Conservation (phyloP, 1,284 basidiomycete genomes). For the Puccinia hordei region DNA sequence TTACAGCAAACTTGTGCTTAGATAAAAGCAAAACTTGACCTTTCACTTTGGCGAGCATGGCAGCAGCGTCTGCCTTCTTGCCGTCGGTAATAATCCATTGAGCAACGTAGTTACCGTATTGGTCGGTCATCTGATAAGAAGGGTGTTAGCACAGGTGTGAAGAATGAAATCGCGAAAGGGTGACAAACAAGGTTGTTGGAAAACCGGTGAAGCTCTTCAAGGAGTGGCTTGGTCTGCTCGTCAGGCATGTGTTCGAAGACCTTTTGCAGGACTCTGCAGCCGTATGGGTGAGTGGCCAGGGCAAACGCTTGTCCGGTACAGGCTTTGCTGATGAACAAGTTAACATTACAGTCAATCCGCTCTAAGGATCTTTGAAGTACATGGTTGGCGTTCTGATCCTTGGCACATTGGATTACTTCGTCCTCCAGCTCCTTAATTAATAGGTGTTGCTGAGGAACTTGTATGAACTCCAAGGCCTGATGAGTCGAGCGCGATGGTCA, state of each 20-base stretch:
- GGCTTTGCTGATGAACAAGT: constrained; percentile 70
- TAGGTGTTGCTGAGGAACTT: constrained; percentile 72
- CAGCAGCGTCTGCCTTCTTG: constrained; percentile 68
- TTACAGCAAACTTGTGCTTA: constrained; percentile 50
- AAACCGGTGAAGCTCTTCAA: constrained; percentile 81
- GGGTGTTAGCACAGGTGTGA: not conserved
- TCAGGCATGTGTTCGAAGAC: constrained; percentile 79
- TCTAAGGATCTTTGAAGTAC: constrained; percentile 86
- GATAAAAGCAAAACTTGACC: constrained; percentile 72
- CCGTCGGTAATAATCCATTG: constrained; percentile 90
- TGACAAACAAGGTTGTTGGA: constrained; percentile 64
- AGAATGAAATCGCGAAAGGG: no score
- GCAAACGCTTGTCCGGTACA: constrained; percentile 83
- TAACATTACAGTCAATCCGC: constrained; percentile 73
- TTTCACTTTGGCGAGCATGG: constrained; percentile 72
- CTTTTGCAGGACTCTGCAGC: constrained; percentile 91
- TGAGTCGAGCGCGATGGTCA: not conserved
- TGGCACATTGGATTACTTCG: constrained; percentile 81
- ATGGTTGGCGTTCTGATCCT: constrained; percentile 93
- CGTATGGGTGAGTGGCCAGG: constrained; percentile 86
- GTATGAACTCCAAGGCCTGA: constrained; percentile 80
- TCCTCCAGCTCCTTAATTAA: constrained; percentile 80
- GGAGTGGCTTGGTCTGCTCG: constrained; percentile 69
- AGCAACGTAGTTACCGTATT: constrained; percentile 63
- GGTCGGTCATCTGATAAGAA: constrained; percentile 58